Evolutionary conservation across 257 asterid genomes (phyloP).

Genomic region (Nicotiana benthamiana): DNA sequence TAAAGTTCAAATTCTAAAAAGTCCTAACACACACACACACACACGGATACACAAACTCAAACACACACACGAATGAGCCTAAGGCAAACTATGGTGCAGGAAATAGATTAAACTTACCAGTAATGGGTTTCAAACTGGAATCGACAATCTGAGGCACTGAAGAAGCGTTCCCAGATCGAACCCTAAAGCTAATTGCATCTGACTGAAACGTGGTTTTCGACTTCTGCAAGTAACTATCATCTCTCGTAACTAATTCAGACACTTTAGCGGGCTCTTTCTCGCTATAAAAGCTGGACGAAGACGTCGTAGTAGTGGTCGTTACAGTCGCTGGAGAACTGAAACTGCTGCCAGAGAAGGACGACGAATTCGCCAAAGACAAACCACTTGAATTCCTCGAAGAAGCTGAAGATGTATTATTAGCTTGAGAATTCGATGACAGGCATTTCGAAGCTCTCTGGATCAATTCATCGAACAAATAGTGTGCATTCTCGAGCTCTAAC

Average conservation of each 20-base stretch:
- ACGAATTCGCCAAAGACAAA: conserved; percentile 20
- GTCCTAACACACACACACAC: no score
- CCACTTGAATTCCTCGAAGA: conserved; percentile 5
- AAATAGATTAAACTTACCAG: conserved; percentile 34
- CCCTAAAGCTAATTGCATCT: conserved; percentile 35
- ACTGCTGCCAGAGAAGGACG: conserved; percentile 35
- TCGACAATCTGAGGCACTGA: conserved; percentile 50
- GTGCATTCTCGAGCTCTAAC: conserved; percentile 11
- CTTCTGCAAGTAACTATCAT: conserved; percentile 62
- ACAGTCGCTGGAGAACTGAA: conserved; percentile 33
- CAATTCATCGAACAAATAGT: conserved; percentile 6
- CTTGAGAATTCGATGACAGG: background rate
- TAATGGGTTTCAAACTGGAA: conserved; percentile 47
- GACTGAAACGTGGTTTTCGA: conserved; percentile 28
- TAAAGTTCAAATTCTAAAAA: no score
- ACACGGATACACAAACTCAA: no score
- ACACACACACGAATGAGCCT: no score
- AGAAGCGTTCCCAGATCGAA: conserved; percentile 25
- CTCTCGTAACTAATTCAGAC: conserved; percentile 40
- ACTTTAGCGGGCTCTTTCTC: conserved; percentile 43
- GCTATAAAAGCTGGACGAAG: conserved; percentile 21
- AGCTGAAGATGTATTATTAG: background rate
- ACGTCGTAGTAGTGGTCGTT: background rate
- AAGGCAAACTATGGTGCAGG: background rate
- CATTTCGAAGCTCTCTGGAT: conserved; percentile 14